Percentiles rank a stretch among this genome's conserved stretches.
These are phyloP conservation scores for Scedosporium aurantiacum DNA, from an alignment of 2,329 filamentous ascomycete species.

Conservation along the genomic window DNA sequence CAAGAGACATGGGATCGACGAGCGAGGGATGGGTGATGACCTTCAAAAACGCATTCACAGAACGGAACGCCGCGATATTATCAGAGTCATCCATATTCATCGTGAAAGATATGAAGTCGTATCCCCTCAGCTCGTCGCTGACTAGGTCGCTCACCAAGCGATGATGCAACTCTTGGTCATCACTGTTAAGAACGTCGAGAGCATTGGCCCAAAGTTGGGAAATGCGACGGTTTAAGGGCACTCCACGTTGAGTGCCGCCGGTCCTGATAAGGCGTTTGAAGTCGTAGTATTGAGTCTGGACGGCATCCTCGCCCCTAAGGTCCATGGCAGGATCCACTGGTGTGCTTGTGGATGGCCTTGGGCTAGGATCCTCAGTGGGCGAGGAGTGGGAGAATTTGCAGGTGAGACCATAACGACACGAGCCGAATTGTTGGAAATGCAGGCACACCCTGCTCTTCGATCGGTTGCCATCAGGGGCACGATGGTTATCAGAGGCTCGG, in stretches of 20 bases:
- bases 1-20: constrained; percentile 22
- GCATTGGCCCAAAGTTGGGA: background rate
- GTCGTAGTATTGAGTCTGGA: background rate
- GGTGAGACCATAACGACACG: background rate
- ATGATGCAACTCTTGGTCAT: constrained; percentile 1
- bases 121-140: background rate
- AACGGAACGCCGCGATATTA: background rate
- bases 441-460: background rate
- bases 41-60: constrained; percentile 14
- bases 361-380: background rate
- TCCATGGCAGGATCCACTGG: background rate
- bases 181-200: background rate
- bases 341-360: background rate
- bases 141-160: background rate
- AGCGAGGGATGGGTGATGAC: constrained; percentile 20
- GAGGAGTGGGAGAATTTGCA: background rate
- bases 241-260: background rate
- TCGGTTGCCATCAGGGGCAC: background rate
- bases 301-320: background rate
- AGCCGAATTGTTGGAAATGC: background rate
- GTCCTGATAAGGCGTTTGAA: background rate
- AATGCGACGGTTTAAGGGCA: background rate
- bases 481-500: no score
- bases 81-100: background rate
- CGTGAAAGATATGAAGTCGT: background rate